Evolutionary conservation across 1,139 yeast genomes (phyloP), one percentile per base, ranked within the genome.

Genomic region (Sugiyamaella sp.): DNA sequence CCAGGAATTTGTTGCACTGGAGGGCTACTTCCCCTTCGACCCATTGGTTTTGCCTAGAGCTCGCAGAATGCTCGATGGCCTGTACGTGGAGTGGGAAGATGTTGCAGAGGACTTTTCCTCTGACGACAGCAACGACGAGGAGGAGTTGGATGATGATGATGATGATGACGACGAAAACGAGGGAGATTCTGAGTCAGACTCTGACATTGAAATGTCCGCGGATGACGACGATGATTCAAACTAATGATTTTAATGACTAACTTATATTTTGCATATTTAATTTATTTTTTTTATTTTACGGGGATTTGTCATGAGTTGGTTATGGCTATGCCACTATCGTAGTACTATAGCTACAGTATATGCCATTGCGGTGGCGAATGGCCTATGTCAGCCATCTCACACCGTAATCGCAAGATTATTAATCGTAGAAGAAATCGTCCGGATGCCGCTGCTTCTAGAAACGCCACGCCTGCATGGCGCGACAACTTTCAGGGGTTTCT

Each of bases 21-120:
- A 90, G 68, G 91, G 95, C 12, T 93, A 89, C 69, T 93, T 93
- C 71, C 99, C 99, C 10, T 93, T 89, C 69, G 99, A 93, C 73
- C 99, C 99, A 0, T 73, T 93, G 60, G 82, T 87, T 49, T 77
- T 93, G 59, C 87, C 85, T 45, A 71, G 71, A 20, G 80, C 89
- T 53, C 82, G 83, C 62, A 71, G 71, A 21, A 74, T 84, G 38
- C 72, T 85, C 57, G 73, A 76, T 27, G 79, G 76, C 37, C 76
- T 78, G 53, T 89, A 86, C 67, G 82, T 90, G 25, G 95, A 90
- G 64, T 93, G 99, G 99, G 83, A 80, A 45, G 89, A 84, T 49
- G 80, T 77, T 10, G 73, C 78, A 21, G 89, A 85, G 45, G 86
- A 84, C 56, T 88, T 82, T 40, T n/a, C n/a, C n/a, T 78, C 78